A percentile compares a stretch with the other conserved stretches of the same genome.
These are phyloP conservation scores for Pseudovirgaria hyperparasitica DNA, from an alignment of 2,329 filamentous ascomycete species.

Conservation along the genomic window DNA sequence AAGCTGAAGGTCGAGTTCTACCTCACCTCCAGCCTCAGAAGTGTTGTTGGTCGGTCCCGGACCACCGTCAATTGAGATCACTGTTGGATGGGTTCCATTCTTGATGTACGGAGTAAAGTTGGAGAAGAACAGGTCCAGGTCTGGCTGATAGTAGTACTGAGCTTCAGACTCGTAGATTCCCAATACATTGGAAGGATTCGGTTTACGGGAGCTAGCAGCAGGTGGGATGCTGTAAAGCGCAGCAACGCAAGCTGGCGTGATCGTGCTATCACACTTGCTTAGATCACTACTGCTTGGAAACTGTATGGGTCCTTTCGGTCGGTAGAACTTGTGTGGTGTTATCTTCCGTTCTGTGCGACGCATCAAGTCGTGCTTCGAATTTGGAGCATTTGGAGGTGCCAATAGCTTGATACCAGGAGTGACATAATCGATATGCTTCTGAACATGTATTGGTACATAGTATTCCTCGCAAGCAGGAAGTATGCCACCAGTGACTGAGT, in stretches of 20 bases:
- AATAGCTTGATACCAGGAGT: slow-evolving; percentile 28
- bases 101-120: slow-evolving; percentile 24
- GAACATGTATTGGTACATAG: slow-evolving; percentile 14
- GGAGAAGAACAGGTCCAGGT: slow-evolving; percentile 23
- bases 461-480: slow-evolving; percentile 27
- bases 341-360: too few species aligned
- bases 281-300: slow-evolving; percentile 18
- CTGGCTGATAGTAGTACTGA: slow-evolving; percentile 8
- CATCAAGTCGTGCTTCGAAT: too few species aligned
- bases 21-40: slow-evolving; percentile 1
- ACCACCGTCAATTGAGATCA: slow-evolving; percentile 35
- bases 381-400: too few species aligned
- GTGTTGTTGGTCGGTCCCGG: slow-evolving; percentile 7
- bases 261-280: slow-evolving; percentile 37
- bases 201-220: background rate
- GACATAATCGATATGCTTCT: slow-evolving; percentile 16
- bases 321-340: too few species aligned
- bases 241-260: slow-evolving; percentile 40
- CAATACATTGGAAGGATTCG: slow-evolving; percentile 2
- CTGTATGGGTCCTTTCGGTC: too few species aligned
- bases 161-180: slow-evolving; percentile 5
- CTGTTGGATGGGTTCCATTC: slow-evolving; percentile 29
- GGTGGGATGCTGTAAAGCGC: slow-evolving; percentile 19
- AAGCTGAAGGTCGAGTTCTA: slow-evolving; percentile 3
- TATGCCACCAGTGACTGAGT: slow-evolving; percentile 15